phyloP scores from a whole-genome alignment of 768 basidiomycete species.

The Strobilomyces dryophilus region DNA sequence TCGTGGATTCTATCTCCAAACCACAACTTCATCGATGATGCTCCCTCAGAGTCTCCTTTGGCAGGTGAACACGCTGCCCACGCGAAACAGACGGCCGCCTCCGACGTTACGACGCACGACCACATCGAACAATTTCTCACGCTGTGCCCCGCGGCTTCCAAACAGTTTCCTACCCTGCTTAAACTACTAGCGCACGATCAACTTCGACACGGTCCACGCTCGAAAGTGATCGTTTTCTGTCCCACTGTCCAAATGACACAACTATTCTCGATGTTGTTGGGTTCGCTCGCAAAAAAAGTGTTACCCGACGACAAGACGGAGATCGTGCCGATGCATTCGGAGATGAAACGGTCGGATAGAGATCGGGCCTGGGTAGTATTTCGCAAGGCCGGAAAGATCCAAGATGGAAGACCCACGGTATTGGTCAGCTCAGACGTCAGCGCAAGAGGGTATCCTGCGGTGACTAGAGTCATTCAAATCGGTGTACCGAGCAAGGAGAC shows the following conservation, averaged over 20 bases:
- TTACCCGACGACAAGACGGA: slow-evolving; percentile 54
- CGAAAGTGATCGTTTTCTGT: slow-evolving; percentile 81
- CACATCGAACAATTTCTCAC: slow-evolving; percentile 85
- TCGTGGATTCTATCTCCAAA: slow-evolving; percentile 51
- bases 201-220: slow-evolving; percentile 55
- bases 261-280: slow-evolving; percentile 63
- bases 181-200: slow-evolving; percentile 88
- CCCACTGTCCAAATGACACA: slow-evolving; percentile 83
- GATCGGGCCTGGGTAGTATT: slow-evolving; percentile 25
- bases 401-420: slow-evolving; percentile 44
- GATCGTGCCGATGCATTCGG: slow-evolving; percentile 82
- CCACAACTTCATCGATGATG: slow-evolving; percentile 72
- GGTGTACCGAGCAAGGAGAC: slow-evolving; percentile 69
- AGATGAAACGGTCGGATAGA: slow-evolving; percentile 35
- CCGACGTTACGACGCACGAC: slow-evolving; percentile 50
- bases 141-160: slow-evolving; percentile 54
- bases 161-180: slow-evolving; percentile 77
- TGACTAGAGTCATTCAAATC: slow-evolving; percentile 88
- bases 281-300: slow-evolving; percentile 37
- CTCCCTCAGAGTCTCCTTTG: slow-evolving; percentile 32
- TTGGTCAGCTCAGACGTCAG: slow-evolving; percentile 87
- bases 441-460: slow-evolving; percentile 83
- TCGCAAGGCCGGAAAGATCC: slow-evolving; percentile 4
- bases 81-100: neutral
- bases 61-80: neutral